Conservation (phyloP, 2,329 filamentous ascomycete species). For the Cladosporium halotolerans region DNA sequence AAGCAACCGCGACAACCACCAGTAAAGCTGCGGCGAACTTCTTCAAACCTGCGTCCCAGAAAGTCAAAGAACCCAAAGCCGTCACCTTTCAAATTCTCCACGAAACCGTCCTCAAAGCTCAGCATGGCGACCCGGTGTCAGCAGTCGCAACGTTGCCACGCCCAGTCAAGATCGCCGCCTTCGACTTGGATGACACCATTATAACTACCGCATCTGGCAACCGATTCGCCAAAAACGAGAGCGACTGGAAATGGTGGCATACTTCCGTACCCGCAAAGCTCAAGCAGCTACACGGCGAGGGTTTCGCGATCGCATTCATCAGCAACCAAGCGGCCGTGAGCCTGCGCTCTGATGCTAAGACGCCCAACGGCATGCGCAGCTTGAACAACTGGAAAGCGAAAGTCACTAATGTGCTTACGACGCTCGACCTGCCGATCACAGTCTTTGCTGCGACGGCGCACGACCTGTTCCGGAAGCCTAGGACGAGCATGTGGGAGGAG, state of each 20-base stretch:
- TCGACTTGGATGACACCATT: constrained; percentile 80
- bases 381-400: constrained; percentile 79
- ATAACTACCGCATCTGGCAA: constrained; percentile 76
- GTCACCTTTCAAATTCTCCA: constrained; percentile 63
- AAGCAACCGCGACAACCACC: constrained; percentile 48
- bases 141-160: constrained; percentile 59
- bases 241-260: constrained; percentile 96
- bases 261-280: constrained; percentile 60
- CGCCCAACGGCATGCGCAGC: constrained; percentile 58
- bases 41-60: constrained; percentile 76
- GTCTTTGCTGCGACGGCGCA: constrained; percentile 81
- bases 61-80: constrained; percentile 63
- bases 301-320: constrained; percentile 70
- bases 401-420: constrained; percentile 59
- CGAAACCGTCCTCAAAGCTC: constrained; percentile 55
- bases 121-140: background rate
- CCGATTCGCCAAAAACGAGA: constrained; percentile 61
- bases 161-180: constrained; percentile 61
- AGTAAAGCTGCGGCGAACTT: constrained; percentile 70
- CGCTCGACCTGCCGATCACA: constrained; percentile 68
- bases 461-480: constrained; percentile 80
- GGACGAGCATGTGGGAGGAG: constrained; percentile 80
- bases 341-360: constrained; percentile 65
- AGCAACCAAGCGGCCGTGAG: constrained; percentile 85
- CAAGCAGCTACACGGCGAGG: constrained; percentile 62